Conservation (phyloP, 768 basidiomycete species). For the Nidula microcarpa region DNA sequence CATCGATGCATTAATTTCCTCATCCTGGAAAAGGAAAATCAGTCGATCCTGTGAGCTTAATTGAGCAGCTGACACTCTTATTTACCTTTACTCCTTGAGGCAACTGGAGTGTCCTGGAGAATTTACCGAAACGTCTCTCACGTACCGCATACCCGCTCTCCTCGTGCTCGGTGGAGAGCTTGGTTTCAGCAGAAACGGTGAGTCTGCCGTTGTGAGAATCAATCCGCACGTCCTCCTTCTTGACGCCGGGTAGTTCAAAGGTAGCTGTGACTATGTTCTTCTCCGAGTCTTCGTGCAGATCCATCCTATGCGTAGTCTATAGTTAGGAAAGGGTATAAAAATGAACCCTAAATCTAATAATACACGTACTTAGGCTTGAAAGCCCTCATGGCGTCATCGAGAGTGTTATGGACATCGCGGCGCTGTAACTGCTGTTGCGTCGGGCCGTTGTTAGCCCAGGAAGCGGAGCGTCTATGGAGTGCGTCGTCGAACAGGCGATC, state of each 20-base stretch:
- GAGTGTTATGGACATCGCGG: not conserved
- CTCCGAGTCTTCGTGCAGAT: constrained; percentile 47
- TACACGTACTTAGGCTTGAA: not conserved
- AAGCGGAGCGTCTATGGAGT: not conserved
- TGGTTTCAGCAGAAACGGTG: constrained; percentile 47
- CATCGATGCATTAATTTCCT: constrained; percentile 1
- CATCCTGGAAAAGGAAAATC: constrained; percentile 6
- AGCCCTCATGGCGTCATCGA: not conserved
- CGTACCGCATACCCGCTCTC: constrained; percentile 1
- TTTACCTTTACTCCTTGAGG: not conserved
- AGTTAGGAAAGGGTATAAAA: not conserved
- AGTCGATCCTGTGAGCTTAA: too few species aligned
- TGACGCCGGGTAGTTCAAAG: constrained; percentile 57
- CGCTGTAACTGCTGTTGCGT: too few species aligned
- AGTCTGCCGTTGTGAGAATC: constrained; percentile 49
- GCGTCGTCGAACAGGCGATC: not conserved
- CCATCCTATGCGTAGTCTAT: constrained; percentile 35
- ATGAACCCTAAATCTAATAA: not conserved
- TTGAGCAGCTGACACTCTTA: too few species aligned
- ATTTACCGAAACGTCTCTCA: not conserved
- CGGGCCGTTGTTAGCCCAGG: not conserved
- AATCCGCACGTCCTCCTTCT: constrained; percentile 46
- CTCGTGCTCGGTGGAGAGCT: constrained; percentile 2
- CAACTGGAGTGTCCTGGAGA: not conserved
- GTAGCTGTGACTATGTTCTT: constrained; percentile 47